phyloP scores from a whole-genome alignment of 176 grass and related monocot species.

The Paspalum notatum region DNA sequence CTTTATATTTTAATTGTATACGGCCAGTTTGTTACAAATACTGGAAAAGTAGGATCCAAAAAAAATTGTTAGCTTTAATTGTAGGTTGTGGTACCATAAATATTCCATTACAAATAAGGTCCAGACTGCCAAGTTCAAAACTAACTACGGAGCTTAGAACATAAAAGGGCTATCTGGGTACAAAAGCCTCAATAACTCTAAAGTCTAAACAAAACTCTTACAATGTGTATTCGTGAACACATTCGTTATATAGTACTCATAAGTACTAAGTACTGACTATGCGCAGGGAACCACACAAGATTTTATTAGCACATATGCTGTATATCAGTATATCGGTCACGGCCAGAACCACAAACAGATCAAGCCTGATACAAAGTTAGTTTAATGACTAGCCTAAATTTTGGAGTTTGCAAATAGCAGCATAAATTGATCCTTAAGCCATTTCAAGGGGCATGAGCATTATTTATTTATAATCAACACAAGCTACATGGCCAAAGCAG shows the following conservation, averaged over 20 bases:
- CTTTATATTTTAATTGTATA: background rate
- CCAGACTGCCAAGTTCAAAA: constrained; percentile 15
- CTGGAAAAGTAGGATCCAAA: background rate
- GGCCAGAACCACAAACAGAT: constrained; percentile 12
- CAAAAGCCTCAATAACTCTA: background rate
- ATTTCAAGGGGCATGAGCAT: constrained; percentile 2
- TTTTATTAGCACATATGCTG: background rate
- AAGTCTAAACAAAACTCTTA: background rate
- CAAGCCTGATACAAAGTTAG: background rate
- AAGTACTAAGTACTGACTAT: background rate
- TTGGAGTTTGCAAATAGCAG: background rate
- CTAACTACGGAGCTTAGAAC: background rate
- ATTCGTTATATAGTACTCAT: background rate
- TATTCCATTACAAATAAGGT: background rate
- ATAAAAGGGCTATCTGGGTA: background rate
- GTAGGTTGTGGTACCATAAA: background rate
- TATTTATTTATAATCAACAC: no score
- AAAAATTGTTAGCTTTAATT: background rate
- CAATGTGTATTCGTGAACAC: background rate
- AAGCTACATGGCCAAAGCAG: background rate
- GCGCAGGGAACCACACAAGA: background rate
- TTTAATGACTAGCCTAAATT: background rate
- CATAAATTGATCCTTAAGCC: background rate
- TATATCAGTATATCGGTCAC: background rate
- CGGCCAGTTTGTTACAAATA: constrained; percentile 9